These are phyloP conservation scores for Penicillium ochrochloron DNA, from an alignment of 495 filamentous ascomycete genomes.

Conservation along the genomic window DNA sequence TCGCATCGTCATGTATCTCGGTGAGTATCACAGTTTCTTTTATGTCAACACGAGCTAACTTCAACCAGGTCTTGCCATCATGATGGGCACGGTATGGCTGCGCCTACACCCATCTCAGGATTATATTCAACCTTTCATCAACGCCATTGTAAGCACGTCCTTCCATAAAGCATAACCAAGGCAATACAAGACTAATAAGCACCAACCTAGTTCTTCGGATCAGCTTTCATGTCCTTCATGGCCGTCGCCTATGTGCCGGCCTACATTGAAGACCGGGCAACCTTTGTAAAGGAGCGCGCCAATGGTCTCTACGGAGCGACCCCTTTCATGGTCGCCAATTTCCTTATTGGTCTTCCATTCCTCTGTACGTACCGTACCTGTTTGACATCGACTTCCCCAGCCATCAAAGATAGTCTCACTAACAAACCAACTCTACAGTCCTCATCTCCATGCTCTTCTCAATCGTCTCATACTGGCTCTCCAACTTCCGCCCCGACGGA, in stretches of 20 bases:
- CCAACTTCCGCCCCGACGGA: slow-evolving; percentile 70
- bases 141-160: slow-evolving; percentile 61
- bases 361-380: slow-evolving; percentile 49
- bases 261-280: slow-evolving; percentile 78
- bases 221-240: slow-evolving; percentile 92
- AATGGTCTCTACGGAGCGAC: slow-evolving; percentile 80
- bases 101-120: slow-evolving; percentile 65
- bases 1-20: slow-evolving; percentile 79
- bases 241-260: slow-evolving; percentile 81
- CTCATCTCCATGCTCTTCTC: slow-evolving; percentile 76
- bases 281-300: slow-evolving; percentile 76
- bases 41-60: slow-evolving; percentile 11
- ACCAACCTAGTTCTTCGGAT: slow-evolving; percentile 65
- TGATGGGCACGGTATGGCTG: slow-evolving; percentile 89
- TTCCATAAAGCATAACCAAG: background rate
- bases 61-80: slow-evolving; percentile 65
- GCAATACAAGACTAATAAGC: background rate
- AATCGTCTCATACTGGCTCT: slow-evolving; percentile 76
- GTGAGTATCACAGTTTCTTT: slow-evolving; percentile 34
- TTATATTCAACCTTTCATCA: slow-evolving; percentile 77
- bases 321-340: slow-evolving; percentile 75
- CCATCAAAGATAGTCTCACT: background rate
- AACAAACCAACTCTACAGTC: slow-evolving; percentile 38
- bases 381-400: background rate
- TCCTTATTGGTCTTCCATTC: slow-evolving; percentile 79